A percentile compares a stretch with the other conserved stretches of the same genome.
These are phyloP conservation scores for Xylaria venustula DNA, from an alignment of 495 filamentous ascomycete species.

Conservation along the genomic window DNA sequence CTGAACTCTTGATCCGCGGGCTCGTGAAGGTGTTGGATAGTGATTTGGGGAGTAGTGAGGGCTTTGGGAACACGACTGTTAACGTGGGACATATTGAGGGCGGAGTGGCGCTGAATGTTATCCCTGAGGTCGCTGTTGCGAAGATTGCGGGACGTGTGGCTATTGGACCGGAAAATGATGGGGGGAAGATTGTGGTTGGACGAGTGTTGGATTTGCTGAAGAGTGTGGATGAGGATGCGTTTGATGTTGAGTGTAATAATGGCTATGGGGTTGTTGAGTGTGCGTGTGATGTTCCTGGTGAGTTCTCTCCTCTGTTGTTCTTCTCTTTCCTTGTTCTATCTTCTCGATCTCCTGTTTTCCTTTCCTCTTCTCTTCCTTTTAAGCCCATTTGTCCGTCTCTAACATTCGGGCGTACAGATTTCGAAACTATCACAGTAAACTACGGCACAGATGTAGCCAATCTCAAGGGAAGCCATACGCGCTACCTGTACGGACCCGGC, in stretches of 20 bases:
- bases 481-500: conserved; percentile 87
- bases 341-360: too few relatives aligned
- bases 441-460: conserved; percentile 93
- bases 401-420: conserved; percentile 47
- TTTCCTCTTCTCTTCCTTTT: neutral
- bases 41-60: conserved; percentile 67
- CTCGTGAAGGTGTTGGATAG: conserved; percentile 61
- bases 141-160: conserved; percentile 71
- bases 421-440: conserved; percentile 75
- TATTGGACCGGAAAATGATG: conserved; percentile 59
- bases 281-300: conserved; percentile 73
- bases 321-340: too few relatives aligned
- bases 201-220: conserved; percentile 60
- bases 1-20: conserved; percentile 68
- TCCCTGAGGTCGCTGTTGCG: conserved; percentile 70
- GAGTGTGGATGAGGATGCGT: conserved; percentile 51
- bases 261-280: conserved; percentile 76
- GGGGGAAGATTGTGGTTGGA: conserved; percentile 48
- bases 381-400: neutral
- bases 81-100: conserved; percentile 79
- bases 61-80: conserved; percentile 82
- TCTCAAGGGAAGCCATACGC: conserved; percentile 67
- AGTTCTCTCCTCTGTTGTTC: neutral
- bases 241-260: conserved; percentile 57
- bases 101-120: conserved; percentile 86